A percentile compares a stretch with the other conserved stretches of the same genome.
Conservation (phyloP, 2,329 filamentous ascomycete species). For the Elsinoe perseae region DNA sequence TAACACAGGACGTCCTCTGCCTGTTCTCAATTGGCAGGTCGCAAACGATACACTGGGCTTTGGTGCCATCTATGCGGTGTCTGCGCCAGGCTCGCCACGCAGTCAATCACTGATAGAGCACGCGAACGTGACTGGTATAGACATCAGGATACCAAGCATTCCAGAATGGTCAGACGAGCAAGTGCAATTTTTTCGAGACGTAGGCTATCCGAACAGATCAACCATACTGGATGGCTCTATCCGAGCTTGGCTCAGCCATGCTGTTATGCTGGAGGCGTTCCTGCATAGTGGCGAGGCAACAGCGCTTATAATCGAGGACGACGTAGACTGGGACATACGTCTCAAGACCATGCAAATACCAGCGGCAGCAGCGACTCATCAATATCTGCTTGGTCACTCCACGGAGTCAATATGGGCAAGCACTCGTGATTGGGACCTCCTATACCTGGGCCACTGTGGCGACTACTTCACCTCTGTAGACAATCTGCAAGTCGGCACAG, state of each 20-base stretch:
- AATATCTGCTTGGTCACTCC: slow-evolving; percentile 19
- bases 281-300: slow-evolving; percentile 35
- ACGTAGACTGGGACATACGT: slow-evolving; percentile 40
- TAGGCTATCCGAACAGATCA: slow-evolving; percentile 23
- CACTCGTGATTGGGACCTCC: slow-evolving; percentile 32
- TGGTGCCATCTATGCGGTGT: slow-evolving; percentile 34
- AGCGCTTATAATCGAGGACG: slow-evolving; percentile 39
- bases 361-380: slow-evolving; percentile 21
- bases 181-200: slow-evolving; percentile 23
- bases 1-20: not conserved
- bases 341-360: slow-evolving; percentile 35
- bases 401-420: slow-evolving; percentile 31
- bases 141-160: slow-evolving; percentile 32
- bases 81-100: slow-evolving; percentile 29
- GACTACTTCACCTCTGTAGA: slow-evolving; percentile 31
- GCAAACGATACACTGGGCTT: slow-evolving; percentile 28
- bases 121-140: slow-evolving; percentile 32
- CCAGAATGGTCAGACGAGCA: slow-evolving; percentile 31
- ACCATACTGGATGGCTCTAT: slow-evolving; percentile 30
- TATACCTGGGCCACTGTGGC: slow-evolving; percentile 39
- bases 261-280: slow-evolving; percentile 30
- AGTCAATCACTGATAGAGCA: slow-evolving; percentile 30
- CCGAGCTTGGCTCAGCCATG: slow-evolving; percentile 35
- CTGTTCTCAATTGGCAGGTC: not conserved
- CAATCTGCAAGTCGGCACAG: slow-evolving; percentile 29